Evolutionary conservation across 805 yeast species (phyloP).

Genomic region (Yarrowia bubula): DNA sequence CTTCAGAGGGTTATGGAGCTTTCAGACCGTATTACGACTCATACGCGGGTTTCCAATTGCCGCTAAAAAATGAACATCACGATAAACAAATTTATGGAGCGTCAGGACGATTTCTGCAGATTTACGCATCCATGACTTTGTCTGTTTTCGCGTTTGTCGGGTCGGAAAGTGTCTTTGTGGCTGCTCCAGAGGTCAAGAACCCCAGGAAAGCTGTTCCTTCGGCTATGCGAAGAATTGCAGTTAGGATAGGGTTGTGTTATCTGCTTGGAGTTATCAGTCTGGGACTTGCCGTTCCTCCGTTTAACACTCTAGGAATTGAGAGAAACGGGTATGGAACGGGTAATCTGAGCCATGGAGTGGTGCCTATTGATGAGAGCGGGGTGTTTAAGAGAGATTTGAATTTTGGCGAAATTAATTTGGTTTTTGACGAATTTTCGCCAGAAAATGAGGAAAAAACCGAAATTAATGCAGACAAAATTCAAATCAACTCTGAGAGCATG

Average conservation of each 20-base stretch:
- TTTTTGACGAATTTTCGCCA: too few relatives aligned
- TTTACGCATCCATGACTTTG: slow-evolving; percentile 59
- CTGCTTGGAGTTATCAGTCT: slow-evolving; percentile 64
- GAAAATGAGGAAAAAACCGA: too few relatives aligned
- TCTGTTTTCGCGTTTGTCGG: slow-evolving; percentile 79
- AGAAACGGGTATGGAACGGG: neutral
- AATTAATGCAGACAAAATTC: too few relatives aligned
- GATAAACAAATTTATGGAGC: slow-evolving; percentile 29
- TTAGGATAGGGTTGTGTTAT: slow-evolving; percentile 65
- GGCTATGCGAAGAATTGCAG: slow-evolving; percentile 72
- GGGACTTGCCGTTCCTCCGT: slow-evolving; percentile 70
- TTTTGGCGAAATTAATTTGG: too few relatives aligned
- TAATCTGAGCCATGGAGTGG: neutral
- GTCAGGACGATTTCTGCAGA: slow-evolving; percentile 44
- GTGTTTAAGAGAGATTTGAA: neutral
- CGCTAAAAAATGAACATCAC: neutral
- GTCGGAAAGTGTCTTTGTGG: slow-evolving; percentile 76
- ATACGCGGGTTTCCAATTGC: slow-evolving; percentile 2
- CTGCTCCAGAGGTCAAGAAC: slow-evolving; percentile 81
- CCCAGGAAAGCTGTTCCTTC: slow-evolving; percentile 75
- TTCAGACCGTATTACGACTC: slow-evolving; percentile 53
- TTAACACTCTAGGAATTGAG: neutral
- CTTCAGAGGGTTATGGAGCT: slow-evolving; percentile 59
- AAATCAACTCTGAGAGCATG: too few relatives aligned
- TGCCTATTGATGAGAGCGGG: neutral